Base-by-base conservation (phyloP, 1,284 basidiomycete species). In the Ceratobasidium sp. region DNA sequence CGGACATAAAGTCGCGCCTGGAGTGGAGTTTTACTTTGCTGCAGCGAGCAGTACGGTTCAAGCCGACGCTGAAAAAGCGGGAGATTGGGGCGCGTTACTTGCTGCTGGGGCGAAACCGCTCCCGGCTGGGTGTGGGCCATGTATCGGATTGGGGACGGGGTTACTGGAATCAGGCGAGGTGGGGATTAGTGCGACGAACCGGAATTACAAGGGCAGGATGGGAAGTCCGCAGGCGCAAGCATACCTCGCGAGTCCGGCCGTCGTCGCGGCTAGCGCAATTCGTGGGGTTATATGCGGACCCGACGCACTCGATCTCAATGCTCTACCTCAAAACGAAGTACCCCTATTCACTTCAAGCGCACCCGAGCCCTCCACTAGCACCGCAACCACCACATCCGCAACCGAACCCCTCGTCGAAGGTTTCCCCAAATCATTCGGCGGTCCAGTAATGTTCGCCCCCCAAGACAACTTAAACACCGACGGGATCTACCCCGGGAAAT, bases 131-230 rank as follows among this genome's bases (percentile, higher is more conserved):
- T 99, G 98, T 81, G 98, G 97, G 0, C 97, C 97, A 0, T 99
- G 98, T 82, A 99, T 99, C 77, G 98, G 98, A 27, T 88, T 99
- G 5, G 97, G 97, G 2, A 92, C 91, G 0, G 98, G 98, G 17
- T 84, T 99, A 71, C 85, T 99, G 29, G 91, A 98, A 82, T 96
- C 99, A 80, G 97, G 97, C 2, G 89, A 99, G 84, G 92, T 93
- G 1, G 97, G 97, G 0, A 99, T 99, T 82, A 97, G 94, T 79
- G 97, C 98, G 6, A 99, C 97, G 15, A 99, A 99, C 84, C 88
- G 97, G 82, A 99, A 99, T 82, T 99, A 99, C 86, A 99, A 99
- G 86, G 97, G 97, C 5, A 88, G 97, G 14, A 99, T 99, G 97
- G 97, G 97, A 1, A 91, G 92, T 79, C 97, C 98, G 0, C 94